Conservation (phyloP, 2,329 filamentous ascomycete species). For the Colletotrichum filicis region DNA sequence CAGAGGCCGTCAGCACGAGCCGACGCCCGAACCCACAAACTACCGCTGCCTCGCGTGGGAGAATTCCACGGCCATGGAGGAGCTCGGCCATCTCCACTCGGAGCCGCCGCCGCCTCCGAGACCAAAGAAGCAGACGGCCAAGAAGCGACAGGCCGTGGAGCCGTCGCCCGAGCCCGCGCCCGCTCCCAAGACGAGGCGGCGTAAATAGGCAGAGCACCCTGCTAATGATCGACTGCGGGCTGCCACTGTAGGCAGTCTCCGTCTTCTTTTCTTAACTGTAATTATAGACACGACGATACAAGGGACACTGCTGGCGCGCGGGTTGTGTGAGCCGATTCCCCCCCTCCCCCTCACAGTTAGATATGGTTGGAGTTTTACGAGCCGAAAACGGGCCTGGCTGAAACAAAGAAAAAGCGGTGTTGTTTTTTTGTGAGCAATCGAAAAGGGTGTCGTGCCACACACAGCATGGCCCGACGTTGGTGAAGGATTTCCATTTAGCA, state of each 20-base stretch:
- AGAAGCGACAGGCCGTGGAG: slow-evolving; percentile 58
- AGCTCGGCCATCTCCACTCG: slow-evolving; percentile 68
- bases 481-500: slow-evolving; percentile 2
- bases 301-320: not conserved
- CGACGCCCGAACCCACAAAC: slow-evolving; percentile 56
- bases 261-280: slow-evolving; percentile 10
- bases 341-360: not conserved
- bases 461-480: slow-evolving; percentile 5
- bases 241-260: not conserved
- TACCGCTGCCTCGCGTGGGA: slow-evolving; percentile 66
- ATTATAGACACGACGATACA: slow-evolving; percentile 17
- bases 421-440: not conserved
- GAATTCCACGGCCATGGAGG: slow-evolving; percentile 67
- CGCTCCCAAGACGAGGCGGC: slow-evolving; percentile 39
- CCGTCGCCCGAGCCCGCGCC: slow-evolving; percentile 37
- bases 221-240: not conserved
- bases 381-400: not conserved
- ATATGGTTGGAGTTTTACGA: slow-evolving; percentile 1
- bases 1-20: slow-evolving; percentile 57
- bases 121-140: slow-evolving; percentile 58
- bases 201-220: slow-evolving; percentile 17
- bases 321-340: not conserved
- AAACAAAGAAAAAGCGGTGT: not conserved
- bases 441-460: not conserved
- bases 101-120: slow-evolving; percentile 64